Evolutionary conservation across 331 rosid species (phyloP).

Genomic region (Quercus phellos): DNA sequence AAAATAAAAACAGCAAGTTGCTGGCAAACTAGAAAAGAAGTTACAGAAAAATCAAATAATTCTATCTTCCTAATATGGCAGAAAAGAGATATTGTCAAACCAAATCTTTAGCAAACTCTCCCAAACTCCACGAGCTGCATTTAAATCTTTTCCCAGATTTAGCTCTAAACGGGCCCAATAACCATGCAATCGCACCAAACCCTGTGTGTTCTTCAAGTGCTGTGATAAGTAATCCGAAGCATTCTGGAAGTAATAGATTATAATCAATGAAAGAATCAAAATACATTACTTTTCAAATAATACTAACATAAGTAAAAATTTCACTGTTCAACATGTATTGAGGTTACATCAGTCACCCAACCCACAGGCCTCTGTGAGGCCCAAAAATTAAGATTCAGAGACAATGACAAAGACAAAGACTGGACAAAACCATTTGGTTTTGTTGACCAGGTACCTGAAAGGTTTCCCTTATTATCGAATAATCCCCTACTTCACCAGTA

Average conservation of each 20-base stretch:
- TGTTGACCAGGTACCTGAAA: slow-evolving; percentile 46
- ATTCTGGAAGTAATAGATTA: slow-evolving; percentile 44
- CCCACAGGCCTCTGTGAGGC: not conserved
- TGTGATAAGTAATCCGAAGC: slow-evolving; percentile 80
- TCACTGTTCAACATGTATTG: not conserved
- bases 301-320: not conserved
- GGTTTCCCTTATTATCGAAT: slow-evolving; percentile 56
- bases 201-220: slow-evolving; percentile 71
- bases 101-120: slow-evolving; percentile 77
- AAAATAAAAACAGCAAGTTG: not conserved
- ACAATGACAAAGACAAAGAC: not conserved
- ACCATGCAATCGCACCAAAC: slow-evolving; percentile 57
- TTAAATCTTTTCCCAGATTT: slow-evolving; percentile 52
- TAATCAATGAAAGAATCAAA: not conserved
- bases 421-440: not conserved
- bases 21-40: not conserved
- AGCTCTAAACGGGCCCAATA: slow-evolving; percentile 92
- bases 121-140: slow-evolving; percentile 89
- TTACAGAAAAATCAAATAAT: not conserved
- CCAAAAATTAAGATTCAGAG: not conserved
- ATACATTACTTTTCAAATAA: not conserved
- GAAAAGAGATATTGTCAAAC: slow-evolving; percentile 33
- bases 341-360: not conserved
- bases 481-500: slow-evolving; percentile 35
- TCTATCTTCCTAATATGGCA: not conserved